Base-by-base conservation (phyloP, 2,329 filamentous ascomycete genomes). In the Colletotrichum viniferum region DNA sequence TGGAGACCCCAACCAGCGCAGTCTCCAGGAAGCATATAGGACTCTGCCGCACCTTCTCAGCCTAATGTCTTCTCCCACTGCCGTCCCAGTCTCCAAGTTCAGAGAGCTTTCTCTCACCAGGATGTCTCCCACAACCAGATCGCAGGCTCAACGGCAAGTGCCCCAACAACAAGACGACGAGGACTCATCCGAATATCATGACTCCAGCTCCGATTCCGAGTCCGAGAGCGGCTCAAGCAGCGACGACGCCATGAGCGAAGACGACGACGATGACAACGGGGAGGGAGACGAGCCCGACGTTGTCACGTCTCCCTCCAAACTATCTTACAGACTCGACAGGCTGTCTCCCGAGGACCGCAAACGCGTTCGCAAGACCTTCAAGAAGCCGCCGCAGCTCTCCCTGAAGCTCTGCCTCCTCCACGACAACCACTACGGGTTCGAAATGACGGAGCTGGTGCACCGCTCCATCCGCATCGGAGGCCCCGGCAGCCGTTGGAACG, bases 361-460 rank as follows among this genome's bases (percentile, higher is more conserved):
- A 8, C 78, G 81, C 4, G 84, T 90, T 10, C 83, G 86, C 18
- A 86, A 87, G 63, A 82, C 87, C 28, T 88, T 90, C 76, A 83
- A 82, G 36, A 86, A 89, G 13, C 86, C 88, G 0, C 87, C 89
- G 4, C 84, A 85, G 73, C 86, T 92, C 73, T 83, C 86, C 0
- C 81, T 91, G 8, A 86, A 90, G 77, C 86, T 86, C 70, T 91
- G 89, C 74, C 85, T 87, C 26, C 83, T 86, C 55, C 84, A 87
- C 58, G 84, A 86, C 28, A 79, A 88, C 74, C 87, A 88, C 24
- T 90, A 89, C 72, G 88, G 89, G 63, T 91, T 91, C 74, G 86
- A 90, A 78, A 86, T 92, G 83, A 88, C 88, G 5, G 90, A 91
- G 79, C 82, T 88, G 4, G 87, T 89, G 30, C 88, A 88, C 16